Evolutionary conservation across 2,329 filamentous ascomycete species (phyloP), one percentile per base, ranked within the genome.

Genomic region (Fusarium ramigenum): DNA sequence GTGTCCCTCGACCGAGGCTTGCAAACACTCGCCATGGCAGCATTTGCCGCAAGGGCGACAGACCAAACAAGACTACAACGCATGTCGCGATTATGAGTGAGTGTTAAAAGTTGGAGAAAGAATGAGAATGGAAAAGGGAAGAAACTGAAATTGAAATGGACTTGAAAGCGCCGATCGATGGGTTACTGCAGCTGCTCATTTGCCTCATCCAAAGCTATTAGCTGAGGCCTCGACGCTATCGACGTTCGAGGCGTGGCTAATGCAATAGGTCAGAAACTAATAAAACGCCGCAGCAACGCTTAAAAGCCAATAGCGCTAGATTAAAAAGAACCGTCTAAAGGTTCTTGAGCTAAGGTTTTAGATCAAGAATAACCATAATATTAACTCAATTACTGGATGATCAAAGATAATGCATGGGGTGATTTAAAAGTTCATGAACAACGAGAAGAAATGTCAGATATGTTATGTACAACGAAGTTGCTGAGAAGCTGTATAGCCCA

Each of bases 401-500:
- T 25, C 10, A 9, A 44, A 44, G 4, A 12, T 25, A 4, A 44
- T 19, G n/a, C 8, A 40, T 11, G 39, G 21, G 7, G 4, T 9
- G 5, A 4, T 23, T 23, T 2, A 11, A 43, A 12, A 9, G 5
- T 43, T 5, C 11, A 18, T 4, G 42, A 43, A 32, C 0, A 32
- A 14, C 7, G 15, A 18, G n/a, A 43, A 43, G 40, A 5, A 36
- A 37, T 37, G 36, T 18, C 36, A 37, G 36, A 18, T 8, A 18
- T 36, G 4, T 37, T 9, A 18, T 37, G 16, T 37, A 18, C 36
- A 37, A 8, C 9, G 18, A 9, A 37, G 16, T 42, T 4, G 21
- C 21, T 40, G 21, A 42, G 21, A n/a, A 21, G 9, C 15, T 42
- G 0, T 8, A n/a, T n/a, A 0, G 3, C 8, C 39, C 16, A 5